Evolutionary conservation across 2,329 filamentous ascomycete species (phyloP).

Genomic region (Fusarium virguliforme): DNA sequence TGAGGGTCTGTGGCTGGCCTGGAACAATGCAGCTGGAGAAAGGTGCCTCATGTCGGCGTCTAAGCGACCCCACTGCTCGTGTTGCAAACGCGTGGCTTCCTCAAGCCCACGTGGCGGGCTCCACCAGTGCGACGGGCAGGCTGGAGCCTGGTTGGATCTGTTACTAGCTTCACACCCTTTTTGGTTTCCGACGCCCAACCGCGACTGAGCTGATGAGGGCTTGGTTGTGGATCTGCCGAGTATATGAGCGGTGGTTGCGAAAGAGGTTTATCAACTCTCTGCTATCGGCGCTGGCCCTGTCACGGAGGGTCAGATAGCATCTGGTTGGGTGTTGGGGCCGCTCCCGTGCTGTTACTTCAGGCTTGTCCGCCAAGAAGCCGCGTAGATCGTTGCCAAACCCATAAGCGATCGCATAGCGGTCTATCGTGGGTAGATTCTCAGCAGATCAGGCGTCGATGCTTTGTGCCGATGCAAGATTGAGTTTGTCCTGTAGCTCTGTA

Average conservation of each 20-base stretch:
- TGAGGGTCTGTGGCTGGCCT: slow-evolving; percentile 33
- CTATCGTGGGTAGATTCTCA: not conserved
- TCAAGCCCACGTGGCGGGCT: slow-evolving; percentile 52
- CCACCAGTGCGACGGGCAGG: slow-evolving; percentile 39
- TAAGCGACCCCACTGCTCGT: slow-evolving; percentile 46
- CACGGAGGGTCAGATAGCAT: slow-evolving; percentile 5
- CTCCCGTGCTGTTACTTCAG: slow-evolving; percentile 13
- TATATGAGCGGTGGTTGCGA: not conserved
- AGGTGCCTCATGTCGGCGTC: slow-evolving; percentile 13
- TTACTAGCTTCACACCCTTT: slow-evolving; percentile 42
- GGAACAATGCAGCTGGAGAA: slow-evolving; percentile 28
- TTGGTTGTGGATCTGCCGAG: slow-evolving; percentile 12
- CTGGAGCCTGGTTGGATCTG: slow-evolving; percentile 23
- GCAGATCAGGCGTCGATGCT: not conserved
- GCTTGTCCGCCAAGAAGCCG: slow-evolving; percentile 22
- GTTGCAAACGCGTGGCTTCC: slow-evolving; percentile 48
- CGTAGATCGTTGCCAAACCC: slow-evolving; percentile 20
- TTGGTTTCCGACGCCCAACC: not conserved
- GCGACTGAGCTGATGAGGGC: not conserved
- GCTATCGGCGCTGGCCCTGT: not conserved
- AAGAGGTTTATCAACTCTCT: not conserved
- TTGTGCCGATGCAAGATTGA: slow-evolving; percentile 12
- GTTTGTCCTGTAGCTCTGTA: not conserved
- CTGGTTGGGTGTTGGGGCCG: slow-evolving; percentile 21
- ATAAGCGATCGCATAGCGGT: slow-evolving; percentile 23